Conservation (phyloP, 2,329 filamentous ascomycete species). For the Neocatenulostroma microsporum region DNA sequence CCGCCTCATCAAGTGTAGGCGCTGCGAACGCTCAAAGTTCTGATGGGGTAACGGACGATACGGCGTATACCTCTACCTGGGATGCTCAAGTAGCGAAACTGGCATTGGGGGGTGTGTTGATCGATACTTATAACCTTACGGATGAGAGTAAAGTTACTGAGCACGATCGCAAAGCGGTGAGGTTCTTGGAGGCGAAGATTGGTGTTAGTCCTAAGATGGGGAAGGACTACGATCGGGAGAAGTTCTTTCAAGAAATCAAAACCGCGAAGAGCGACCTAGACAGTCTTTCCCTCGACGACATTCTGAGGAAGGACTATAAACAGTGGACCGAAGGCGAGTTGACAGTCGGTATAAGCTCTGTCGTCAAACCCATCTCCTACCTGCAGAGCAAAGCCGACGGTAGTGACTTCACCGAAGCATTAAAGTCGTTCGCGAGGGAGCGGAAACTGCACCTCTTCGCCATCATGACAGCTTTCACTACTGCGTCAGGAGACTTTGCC, state of each 20-base stretch:
- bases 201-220: slow-evolving; percentile 29
- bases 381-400: slow-evolving; percentile 47
- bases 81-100: slow-evolving; percentile 59
- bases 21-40: slow-evolving; percentile 35
- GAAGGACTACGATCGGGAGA: slow-evolving; percentile 43
- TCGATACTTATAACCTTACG: slow-evolving; percentile 62
- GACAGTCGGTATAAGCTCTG: slow-evolving; percentile 59
- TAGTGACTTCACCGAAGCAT: slow-evolving; percentile 42
- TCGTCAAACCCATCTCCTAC: slow-evolving; percentile 56
- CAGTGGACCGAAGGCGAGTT: slow-evolving; percentile 56
- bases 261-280: slow-evolving; percentile 62
- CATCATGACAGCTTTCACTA: slow-evolving; percentile 61
- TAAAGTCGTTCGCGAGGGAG: slow-evolving; percentile 50
- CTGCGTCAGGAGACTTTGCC: slow-evolving; percentile 48
- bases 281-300: slow-evolving; percentile 53
- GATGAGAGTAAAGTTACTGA: slow-evolving; percentile 55
- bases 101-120: slow-evolving; percentile 61
- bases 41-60: slow-evolving; percentile 29
- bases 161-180: slow-evolving; percentile 52
- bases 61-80: slow-evolving; percentile 32
- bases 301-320: slow-evolving; percentile 79
- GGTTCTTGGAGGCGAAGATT: slow-evolving; percentile 52
- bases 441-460: slow-evolving; percentile 54
- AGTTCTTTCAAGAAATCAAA: slow-evolving; percentile 54
- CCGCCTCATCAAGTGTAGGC: slow-evolving; percentile 34